These are phyloP conservation scores for Xylaria sp. DNA, from an alignment of 2,329 filamentous ascomycete genomes.

Conservation along the genomic window DNA sequence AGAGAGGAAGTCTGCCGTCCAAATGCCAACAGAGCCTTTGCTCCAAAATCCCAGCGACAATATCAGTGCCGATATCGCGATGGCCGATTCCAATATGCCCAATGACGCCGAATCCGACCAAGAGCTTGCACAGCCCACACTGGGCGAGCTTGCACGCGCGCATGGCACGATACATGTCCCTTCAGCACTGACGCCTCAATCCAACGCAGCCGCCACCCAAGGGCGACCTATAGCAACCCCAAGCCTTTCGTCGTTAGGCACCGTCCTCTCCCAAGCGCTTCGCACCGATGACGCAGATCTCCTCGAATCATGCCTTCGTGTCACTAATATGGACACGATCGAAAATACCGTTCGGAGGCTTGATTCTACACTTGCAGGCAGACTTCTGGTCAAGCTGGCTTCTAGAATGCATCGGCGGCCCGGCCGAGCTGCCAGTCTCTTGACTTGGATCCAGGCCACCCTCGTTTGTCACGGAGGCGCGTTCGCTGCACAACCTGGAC, in stretches of 20 bases:
- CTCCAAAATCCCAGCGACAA: slow-evolving; percentile 43
- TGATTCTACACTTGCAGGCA: slow-evolving; percentile 83
- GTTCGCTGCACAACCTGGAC: slow-evolving; percentile 84
- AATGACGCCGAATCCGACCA: slow-evolving; percentile 57
- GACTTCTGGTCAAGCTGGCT: slow-evolving; percentile 83
- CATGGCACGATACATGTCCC: slow-evolving; percentile 81
- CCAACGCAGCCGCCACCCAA: slow-evolving; percentile 56
- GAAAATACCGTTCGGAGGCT: slow-evolving; percentile 90
- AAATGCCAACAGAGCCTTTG: slow-evolving; percentile 36
- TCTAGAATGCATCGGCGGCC: slow-evolving; percentile 88
- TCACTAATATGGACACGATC: slow-evolving; percentile 79
- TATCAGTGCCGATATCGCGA: slow-evolving; percentile 47
- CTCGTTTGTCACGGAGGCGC: slow-evolving; percentile 92
- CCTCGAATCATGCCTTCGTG: slow-evolving; percentile 91
- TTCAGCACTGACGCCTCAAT: slow-evolving; percentile 62
- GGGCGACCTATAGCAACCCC: slow-evolving; percentile 67
- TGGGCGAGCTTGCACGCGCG: slow-evolving; percentile 85
- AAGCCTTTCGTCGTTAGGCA: slow-evolving; percentile 83
- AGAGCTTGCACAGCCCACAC: slow-evolving; percentile 72
- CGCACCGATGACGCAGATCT: slow-evolving; percentile 90
- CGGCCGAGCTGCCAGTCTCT: slow-evolving; percentile 87
- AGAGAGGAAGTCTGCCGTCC: slow-evolving; percentile 22
- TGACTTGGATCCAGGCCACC: slow-evolving; percentile 97
- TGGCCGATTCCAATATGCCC: slow-evolving; percentile 45
- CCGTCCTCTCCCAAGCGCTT: slow-evolving; percentile 92